Percentiles rank a stretch among this genome's conserved stretches.
Evolutionary conservation across 2,329 filamentous ascomycete species (phyloP).

Genomic region (Calonectria fujianensis): DNA sequence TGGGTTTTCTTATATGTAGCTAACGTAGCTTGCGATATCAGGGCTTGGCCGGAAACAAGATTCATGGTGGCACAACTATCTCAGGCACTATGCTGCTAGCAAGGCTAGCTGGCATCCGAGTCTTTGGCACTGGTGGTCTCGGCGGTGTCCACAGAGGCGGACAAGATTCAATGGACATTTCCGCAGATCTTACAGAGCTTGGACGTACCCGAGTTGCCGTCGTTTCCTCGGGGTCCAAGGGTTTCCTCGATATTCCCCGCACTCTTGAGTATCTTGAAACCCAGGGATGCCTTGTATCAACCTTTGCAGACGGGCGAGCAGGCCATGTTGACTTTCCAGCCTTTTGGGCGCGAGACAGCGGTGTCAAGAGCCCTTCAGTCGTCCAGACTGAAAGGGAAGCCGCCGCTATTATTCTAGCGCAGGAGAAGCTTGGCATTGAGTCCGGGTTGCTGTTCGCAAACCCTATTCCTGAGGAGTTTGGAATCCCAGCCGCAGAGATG

Average conservation of each 20-base stretch:
- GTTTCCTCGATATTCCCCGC: constrained; percentile 92
- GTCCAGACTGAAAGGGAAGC: constrained; percentile 87
- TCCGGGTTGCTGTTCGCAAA: constrained; percentile 93
- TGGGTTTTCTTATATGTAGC: neutral
- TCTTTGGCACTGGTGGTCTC: constrained; percentile 96
- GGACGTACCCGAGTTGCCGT: constrained; percentile 93
- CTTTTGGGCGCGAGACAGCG: constrained; percentile 94
- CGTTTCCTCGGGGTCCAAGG: constrained; percentile 93
- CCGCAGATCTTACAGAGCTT: constrained; percentile 95
- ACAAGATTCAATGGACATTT: constrained; percentile 92
- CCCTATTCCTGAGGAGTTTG: constrained; percentile 83
- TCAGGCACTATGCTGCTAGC: constrained; percentile 95
- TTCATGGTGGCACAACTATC: constrained; percentile 94
- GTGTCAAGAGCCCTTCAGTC: constrained; percentile 84
- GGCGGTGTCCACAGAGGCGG: constrained; percentile 95
- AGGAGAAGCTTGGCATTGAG: constrained; percentile 81
- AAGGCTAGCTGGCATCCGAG: constrained; percentile 87
- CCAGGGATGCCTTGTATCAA: constrained; percentile 87
- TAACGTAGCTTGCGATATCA: constrained; percentile 38
- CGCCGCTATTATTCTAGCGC: constrained; percentile 90
- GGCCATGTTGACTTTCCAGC: constrained; percentile 89
- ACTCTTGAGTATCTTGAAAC: constrained; percentile 88
- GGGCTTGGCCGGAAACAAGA: constrained; percentile 71
- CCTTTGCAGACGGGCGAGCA: constrained; percentile 88
- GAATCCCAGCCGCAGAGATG: constrained; percentile 83